These are phyloP conservation scores for Diaporthe capsici DNA, from an alignment of 2,329 filamentous ascomycete genomes.

Conservation along the genomic window DNA sequence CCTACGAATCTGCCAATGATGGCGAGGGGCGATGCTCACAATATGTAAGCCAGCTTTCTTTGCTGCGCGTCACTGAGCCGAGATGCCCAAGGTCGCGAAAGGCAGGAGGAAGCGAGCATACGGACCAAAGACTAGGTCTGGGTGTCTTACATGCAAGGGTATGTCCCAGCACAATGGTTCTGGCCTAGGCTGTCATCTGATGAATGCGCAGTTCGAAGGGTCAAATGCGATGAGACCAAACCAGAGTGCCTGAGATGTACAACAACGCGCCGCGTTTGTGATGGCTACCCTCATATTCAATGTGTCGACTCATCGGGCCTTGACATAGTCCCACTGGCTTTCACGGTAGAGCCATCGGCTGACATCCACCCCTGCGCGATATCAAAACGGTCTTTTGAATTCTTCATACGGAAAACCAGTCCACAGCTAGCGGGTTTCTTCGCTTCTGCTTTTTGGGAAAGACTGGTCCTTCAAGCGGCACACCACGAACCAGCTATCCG, in stretches of 20 bases:
- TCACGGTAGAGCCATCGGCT: background rate
- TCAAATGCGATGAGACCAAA: conserved; percentile 17
- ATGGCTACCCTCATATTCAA: conserved; percentile 1
- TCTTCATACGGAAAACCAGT: background rate
- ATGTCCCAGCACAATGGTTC: background rate
- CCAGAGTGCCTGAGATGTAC: conserved; percentile 7
- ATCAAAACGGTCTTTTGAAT: conserved; percentile 4
- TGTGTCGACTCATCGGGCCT: background rate
- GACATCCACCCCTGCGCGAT: background rate
- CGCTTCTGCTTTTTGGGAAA: conserved; percentile 1
- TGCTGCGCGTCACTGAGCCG: background rate
- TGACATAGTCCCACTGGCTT: background rate
- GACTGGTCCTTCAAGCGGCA: conserved; percentile 2
- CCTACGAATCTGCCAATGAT: background rate
- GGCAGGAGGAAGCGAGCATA: conserved; percentile 24
- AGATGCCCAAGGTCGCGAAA: conserved; percentile 21
- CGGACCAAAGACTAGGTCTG: conserved; percentile 2
- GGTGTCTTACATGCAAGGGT: conserved; percentile 18
- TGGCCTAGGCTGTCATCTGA: background rate
- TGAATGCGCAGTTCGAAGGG: conserved; percentile 1
- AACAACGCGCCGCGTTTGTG: conserved; percentile 10
- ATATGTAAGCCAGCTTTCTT: background rate
- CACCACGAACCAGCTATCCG: background rate
- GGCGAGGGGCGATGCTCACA: background rate
- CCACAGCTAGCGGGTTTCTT: background rate